Evolutionary conservation across 441 rosid genomes (phyloP), one percentile per base, ranked within the genome.

Genomic region (Arabidopsis lyrata): DNA sequence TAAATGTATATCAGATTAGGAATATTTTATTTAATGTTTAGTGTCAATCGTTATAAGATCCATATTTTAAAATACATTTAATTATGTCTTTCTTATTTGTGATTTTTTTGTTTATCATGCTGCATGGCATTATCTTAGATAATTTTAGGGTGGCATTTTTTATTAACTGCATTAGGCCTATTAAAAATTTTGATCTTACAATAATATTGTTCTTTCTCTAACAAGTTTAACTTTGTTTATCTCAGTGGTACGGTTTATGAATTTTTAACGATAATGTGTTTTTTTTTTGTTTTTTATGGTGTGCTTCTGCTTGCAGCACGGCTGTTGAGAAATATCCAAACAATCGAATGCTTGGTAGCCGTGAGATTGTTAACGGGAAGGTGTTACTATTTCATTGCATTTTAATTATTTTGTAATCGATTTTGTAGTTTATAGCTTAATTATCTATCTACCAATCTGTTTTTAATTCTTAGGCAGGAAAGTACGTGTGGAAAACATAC

Each of bases 401-500:
- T n/a, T 16, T 18, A 18, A 18, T 18, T 53, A 2, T 8, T 16
- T 48, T 24, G 27, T 24, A 24, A 24, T 24, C 27, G 27, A 24
- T 2, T 24, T 18, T 18, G 20, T 18, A 18, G 29, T 36, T 71
- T 20, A 42, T 54, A 13, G 14, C 1, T 24, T 7, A 24, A 24
- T 24, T 54, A 13, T 49, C 0, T 24, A 15, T 31, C 16, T 62
- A 14, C 63, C n/a, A 27, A 24, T 24, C 53, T 53, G 12, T 54
- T 3, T 31, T 14, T 61, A 48, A 63, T 70, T 47, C 34, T 73
- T 76, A 95, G 99, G 87, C 92, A 55, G 97, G 97, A 20, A 74
- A 87, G 29, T 95, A 93, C 38, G 84, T 79, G 55, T 95, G 99
- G 99, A 85, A 78, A 78, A 87, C 90, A 56, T 95, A 91, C 81